Evolutionary conservation across 257 asterid species (phyloP), one percentile per base, ranked within the genome.

Genomic region (Salvia hispanica): DNA sequence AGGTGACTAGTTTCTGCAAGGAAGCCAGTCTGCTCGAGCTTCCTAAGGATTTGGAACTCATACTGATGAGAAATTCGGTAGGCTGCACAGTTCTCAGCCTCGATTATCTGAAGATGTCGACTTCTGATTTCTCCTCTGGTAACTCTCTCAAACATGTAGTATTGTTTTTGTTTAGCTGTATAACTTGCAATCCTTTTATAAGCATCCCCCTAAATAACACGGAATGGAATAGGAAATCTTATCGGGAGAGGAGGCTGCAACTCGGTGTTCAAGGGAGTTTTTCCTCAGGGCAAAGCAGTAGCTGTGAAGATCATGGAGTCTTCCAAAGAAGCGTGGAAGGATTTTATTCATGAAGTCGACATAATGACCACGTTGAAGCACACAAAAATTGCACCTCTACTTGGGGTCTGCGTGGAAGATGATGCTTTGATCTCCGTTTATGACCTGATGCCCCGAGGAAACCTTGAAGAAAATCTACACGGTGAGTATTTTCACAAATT

Each of bases 211-310:
- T 62, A 51, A 63, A 71, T 36, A 33, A 54, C 43, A 55, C 16
- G 16, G 4, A 34, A n/a, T 62, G 62, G 18, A 39, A 45, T 85
- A 94, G 98, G 73, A 46, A 87, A 87, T 74, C 78, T 94, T 57
- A 86, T 94, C 33, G 95, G 95, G 14, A 80, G 76, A 68, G 99
- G 98, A 67, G 96, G 95, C 51, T 79, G 85, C 48, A 94, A 89
- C 75, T 76, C 84, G 34, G 99, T 94, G 15, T 91, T 87, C 80
- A 89, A 76, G 72, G 98, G 96, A 14, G 34, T 82, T 33, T 85
- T 89, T 68, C 90, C 92, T 40, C 88, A 84, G 53, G 98, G 90
- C 5, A 89, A 75, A 59, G 71, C 69, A 21, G 90, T 91, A 39
- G 99, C 99, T 14, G 86, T 89, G 7, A 94, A 94, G 81, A 66